Evolutionary conservation across 495 filamentous ascomycete genomes (phyloP).

Genomic region (Hypoxylon crocopeplum): DNA sequence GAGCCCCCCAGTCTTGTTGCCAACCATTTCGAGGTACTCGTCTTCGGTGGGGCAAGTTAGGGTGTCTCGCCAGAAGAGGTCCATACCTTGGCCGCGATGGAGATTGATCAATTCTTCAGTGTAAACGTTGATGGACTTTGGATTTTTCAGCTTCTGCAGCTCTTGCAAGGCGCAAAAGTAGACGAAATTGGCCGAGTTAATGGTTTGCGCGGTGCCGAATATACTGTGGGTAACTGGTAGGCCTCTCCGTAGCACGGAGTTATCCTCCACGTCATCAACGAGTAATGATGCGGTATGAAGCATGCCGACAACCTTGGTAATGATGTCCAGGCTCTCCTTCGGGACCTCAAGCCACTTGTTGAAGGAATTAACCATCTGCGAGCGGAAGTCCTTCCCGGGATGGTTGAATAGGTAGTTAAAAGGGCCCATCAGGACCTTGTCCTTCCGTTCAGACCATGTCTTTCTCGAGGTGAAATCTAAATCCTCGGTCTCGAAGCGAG

Average conservation of each 20-base stretch:
- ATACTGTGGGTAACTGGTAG: constrained; percentile 93
- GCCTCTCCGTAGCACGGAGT: constrained; percentile 81
- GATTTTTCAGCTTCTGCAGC: constrained; percentile 76
- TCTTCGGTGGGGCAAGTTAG: constrained; percentile 93
- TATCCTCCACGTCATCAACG: constrained; percentile 93
- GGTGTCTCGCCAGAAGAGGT: constrained; percentile 95
- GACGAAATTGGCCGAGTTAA: constrained; percentile 96
- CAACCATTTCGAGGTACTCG: constrained; percentile 98
- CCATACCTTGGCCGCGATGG: constrained; percentile 96
- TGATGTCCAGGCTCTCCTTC: constrained; percentile 73
- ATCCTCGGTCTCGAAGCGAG: constrained; percentile 55
- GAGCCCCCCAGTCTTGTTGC: constrained; percentile 95
- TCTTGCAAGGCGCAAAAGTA: constrained; percentile 91
- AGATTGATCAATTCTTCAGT: constrained; percentile 91
- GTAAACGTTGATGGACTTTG: constrained; percentile 75
- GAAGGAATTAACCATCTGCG: constrained; percentile 86
- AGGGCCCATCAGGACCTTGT: constrained; percentile 80
- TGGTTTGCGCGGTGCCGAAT: constrained; percentile 94
- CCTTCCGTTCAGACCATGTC: constrained; percentile 74
- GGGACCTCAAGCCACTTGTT: constrained; percentile 91
- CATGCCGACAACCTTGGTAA: constrained; percentile 89
- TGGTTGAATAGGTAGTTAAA: constrained; percentile 86
- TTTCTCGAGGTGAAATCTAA: constrained; percentile 46
- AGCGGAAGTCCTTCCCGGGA: constrained; percentile 91
- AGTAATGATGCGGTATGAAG: constrained; percentile 92